These are phyloP conservation scores for Cryphonectria naterciae DNA, from an alignment of 2,329 filamentous ascomycete genomes.

Conservation along the genomic window DNA sequence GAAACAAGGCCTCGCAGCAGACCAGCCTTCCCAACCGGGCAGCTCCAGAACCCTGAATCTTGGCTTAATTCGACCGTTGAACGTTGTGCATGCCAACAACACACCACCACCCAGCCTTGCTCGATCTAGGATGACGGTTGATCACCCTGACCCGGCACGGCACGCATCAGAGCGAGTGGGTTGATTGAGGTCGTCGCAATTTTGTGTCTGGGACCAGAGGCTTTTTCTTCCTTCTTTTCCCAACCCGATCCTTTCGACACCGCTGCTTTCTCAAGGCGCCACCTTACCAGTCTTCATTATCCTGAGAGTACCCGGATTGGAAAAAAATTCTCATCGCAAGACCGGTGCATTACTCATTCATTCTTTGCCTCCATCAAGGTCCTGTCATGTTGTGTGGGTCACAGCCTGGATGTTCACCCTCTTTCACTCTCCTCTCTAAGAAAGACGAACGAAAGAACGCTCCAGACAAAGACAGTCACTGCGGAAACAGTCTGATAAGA, in stretches of 20 bases:
- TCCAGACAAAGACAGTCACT: slow-evolving; percentile 6
- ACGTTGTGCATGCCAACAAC: not conserved
- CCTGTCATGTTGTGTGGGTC: slow-evolving; percentile 30
- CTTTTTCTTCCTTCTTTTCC: not conserved
- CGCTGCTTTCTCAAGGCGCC: not conserved
- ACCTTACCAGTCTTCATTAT: not conserved
- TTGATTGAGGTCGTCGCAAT: not conserved
- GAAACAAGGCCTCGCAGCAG: not conserved
- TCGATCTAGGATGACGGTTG: slow-evolving; percentile 4
- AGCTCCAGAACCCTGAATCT: slow-evolving; percentile 9
- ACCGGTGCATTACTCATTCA: slow-evolving; percentile 11
- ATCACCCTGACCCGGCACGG: not conserved
- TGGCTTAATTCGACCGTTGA: not conserved
- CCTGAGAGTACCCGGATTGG: not conserved
- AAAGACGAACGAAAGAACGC: slow-evolving; percentile 3
- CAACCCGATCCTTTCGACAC: not conserved
- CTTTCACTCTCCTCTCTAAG: slow-evolving; percentile 24
- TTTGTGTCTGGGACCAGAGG: not conserved
- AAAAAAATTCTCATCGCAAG: slow-evolving; percentile 4
- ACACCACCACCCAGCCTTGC: not conserved
- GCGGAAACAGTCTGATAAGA: slow-evolving; percentile 9
- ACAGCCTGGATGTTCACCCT: slow-evolving; percentile 24
- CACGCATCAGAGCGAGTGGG: not conserved
- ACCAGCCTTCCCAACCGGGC: not conserved
- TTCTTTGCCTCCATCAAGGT: slow-evolving; percentile 1